phyloP scores from a whole-genome alignment of 139 green algal genomes.

The Pleodorina starrii region DNA sequence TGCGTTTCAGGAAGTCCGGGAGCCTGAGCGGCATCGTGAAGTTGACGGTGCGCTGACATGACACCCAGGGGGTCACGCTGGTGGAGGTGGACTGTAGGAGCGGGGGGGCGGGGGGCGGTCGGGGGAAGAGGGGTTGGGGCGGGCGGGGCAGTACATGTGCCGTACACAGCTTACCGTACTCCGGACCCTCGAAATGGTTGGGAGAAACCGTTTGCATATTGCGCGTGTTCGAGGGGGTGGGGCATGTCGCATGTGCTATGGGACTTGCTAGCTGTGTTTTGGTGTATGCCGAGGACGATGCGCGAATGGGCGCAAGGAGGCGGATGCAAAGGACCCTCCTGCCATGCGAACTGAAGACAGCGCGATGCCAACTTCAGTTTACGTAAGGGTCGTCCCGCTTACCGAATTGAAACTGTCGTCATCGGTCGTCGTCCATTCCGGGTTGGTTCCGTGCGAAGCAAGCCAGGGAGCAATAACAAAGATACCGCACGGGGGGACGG shows the following conservation, averaged over 20 bases:
- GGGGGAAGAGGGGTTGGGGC: no score
- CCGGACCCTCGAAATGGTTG: neutral
- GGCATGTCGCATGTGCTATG: neutral
- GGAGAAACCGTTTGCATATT: neutral
- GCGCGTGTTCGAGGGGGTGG: neutral
- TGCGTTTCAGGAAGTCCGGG: constrained; percentile 27
- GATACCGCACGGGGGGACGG: no score
- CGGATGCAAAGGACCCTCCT: neutral
- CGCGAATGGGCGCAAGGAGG: neutral
- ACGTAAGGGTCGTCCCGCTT: neutral
- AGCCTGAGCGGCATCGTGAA: constrained; percentile 37
- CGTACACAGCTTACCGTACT: neutral
- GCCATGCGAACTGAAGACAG: neutral
- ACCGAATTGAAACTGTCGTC: neutral
- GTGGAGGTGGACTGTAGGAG: constrained; percentile 15
- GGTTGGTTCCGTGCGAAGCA: neutral
- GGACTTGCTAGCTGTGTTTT: neutral
- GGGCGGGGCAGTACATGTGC: neutral
- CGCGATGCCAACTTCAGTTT: no score
- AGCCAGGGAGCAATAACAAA: neutral
- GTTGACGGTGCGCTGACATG: constrained; percentile 5
- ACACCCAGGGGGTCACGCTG: neutral
- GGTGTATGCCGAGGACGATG: neutral
- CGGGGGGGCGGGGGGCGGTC: no score
- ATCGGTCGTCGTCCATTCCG: neutral